Conservation (phyloP, 768 basidiomycete genomes). For the Leccinum boreale region DNA sequence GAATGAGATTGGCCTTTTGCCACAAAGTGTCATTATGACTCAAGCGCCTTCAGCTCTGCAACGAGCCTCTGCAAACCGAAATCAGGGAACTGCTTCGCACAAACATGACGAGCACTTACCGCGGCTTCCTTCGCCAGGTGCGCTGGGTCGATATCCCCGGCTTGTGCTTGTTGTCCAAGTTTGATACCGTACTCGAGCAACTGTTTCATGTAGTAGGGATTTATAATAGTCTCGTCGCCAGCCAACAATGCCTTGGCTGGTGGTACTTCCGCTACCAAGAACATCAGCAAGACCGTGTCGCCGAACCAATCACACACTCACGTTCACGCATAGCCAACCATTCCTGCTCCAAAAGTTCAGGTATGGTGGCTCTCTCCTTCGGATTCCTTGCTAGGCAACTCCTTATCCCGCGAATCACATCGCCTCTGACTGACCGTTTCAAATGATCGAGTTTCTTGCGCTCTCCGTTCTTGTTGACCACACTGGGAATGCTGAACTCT, state of each 20-base stretch:
- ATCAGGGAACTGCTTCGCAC: background rate
- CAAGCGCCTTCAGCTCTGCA: slow-evolving; percentile 54
- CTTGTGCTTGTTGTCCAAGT: slow-evolving; percentile 44
- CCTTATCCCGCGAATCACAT: slow-evolving; percentile 81
- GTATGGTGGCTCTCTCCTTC: slow-evolving; percentile 84
- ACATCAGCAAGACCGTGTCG: background rate
- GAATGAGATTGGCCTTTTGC: slow-evolving; percentile 3
- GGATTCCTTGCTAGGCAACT: slow-evolving; percentile 76
- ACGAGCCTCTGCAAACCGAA: slow-evolving; percentile 50
- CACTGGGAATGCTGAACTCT: slow-evolving; percentile 52
- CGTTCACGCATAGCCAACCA: slow-evolving; percentile 63
- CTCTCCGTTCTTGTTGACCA: slow-evolving; percentile 32
- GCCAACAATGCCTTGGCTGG: slow-evolving; percentile 35
- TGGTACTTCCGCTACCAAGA: slow-evolving; percentile 23
- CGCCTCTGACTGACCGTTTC: slow-evolving; percentile 62
- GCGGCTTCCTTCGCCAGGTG: slow-evolving; percentile 51
- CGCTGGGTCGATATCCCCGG: slow-evolving; percentile 43
- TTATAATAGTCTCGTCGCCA: slow-evolving; percentile 67
- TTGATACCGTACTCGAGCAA: slow-evolving; percentile 68
- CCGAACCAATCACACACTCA: slow-evolving; percentile 10
- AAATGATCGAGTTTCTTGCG: slow-evolving; percentile 62
- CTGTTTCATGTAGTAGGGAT: slow-evolving; percentile 77
- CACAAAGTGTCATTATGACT: slow-evolving; percentile 27
- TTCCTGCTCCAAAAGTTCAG: slow-evolving; percentile 76
- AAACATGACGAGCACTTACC: slow-evolving; percentile 35